These are phyloP conservation scores for Westerdykella ornata DNA, from an alignment of 2,329 filamentous ascomycete species.

Conservation along the genomic window DNA sequence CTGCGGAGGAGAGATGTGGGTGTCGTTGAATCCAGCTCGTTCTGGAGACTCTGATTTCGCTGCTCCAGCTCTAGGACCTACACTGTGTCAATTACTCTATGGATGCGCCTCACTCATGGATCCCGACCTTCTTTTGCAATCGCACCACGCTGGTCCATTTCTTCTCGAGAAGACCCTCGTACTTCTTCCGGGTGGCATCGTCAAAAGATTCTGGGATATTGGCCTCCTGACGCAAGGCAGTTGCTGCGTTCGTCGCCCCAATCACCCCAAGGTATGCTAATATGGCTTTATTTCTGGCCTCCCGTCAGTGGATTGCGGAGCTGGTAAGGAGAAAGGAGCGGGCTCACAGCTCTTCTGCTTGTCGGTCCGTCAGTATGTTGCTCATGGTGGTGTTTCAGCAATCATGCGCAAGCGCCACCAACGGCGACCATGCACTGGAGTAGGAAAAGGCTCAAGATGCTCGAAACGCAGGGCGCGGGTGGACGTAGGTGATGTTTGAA, in stretches of 20 bases:
- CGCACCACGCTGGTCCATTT: conserved; percentile 97
- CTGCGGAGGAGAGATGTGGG: conserved; percentile 68
- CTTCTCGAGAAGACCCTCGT: conserved; percentile 89
- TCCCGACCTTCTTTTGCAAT: conserved; percentile 80
- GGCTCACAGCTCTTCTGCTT: conserved; percentile 82
- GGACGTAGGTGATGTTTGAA: conserved; percentile 8
- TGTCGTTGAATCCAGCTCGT: conserved; percentile 77
- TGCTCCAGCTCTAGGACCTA: conserved; percentile 92
- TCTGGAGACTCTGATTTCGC: conserved; percentile 64
- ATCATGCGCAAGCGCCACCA: conserved; percentile 15
- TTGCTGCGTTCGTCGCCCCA: conserved; percentile 62
- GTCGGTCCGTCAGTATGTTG: conserved; percentile 67
- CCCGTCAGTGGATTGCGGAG: conserved; percentile 10
- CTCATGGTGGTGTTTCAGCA: conserved; percentile 52
- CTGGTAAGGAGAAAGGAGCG: conserved; percentile 7
- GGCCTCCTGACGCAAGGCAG: conserved; percentile 70
- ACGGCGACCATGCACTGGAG: conserved; percentile 27
- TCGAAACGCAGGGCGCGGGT: not conserved
- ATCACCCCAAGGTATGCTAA: conserved; percentile 77
- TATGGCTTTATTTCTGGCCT: conserved; percentile 77
- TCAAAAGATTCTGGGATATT: conserved; percentile 68
- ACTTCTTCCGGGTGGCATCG: conserved; percentile 79
- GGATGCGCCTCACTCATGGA: not conserved
- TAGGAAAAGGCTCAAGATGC: not conserved
- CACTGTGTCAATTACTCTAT: conserved; percentile 9